A percentile compares a stretch with the other conserved stretches of the same genome.
Conservation (phyloP, 202 grass and related monocot species). For the Panicum hallii region DNA sequence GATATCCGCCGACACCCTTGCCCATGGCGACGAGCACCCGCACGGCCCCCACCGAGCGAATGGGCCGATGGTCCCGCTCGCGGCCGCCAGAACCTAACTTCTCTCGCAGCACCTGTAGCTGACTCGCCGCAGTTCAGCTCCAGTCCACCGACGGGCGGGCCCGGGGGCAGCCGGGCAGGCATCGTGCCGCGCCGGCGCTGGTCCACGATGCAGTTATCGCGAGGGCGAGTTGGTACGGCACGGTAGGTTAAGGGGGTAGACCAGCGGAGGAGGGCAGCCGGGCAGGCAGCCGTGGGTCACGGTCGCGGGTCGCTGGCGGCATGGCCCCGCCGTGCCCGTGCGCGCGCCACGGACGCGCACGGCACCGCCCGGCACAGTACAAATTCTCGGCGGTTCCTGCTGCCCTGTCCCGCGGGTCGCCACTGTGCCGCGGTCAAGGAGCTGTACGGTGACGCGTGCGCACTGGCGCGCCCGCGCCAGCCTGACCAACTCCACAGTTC, state of each 20-base stretch:
- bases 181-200: background rate
- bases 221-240: constrained; percentile 10
- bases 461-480: background rate
- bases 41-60: background rate
- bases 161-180: background rate
- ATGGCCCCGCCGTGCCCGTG: background rate
- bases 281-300: background rate
- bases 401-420: background rate
- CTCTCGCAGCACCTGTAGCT: background rate
- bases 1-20: background rate
- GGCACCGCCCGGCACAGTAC: constrained; percentile 40
- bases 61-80: background rate
- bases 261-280: background rate
- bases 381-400: background rate
- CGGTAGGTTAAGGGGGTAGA: constrained; percentile 22
- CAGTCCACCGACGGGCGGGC: background rate
- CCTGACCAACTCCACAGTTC: constrained; percentile 9
- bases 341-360: constrained; percentile 36
- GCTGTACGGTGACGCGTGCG: constrained; percentile 29
- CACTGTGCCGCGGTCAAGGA: constrained; percentile 38
- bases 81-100: background rate
- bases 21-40: background rate
- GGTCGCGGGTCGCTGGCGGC: background rate
- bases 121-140: background rate
- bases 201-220: constrained; percentile 39